phyloP scores from a whole-genome alignment of 1,284 basidiomycete species.

The Chalciporus sp. region DNA sequence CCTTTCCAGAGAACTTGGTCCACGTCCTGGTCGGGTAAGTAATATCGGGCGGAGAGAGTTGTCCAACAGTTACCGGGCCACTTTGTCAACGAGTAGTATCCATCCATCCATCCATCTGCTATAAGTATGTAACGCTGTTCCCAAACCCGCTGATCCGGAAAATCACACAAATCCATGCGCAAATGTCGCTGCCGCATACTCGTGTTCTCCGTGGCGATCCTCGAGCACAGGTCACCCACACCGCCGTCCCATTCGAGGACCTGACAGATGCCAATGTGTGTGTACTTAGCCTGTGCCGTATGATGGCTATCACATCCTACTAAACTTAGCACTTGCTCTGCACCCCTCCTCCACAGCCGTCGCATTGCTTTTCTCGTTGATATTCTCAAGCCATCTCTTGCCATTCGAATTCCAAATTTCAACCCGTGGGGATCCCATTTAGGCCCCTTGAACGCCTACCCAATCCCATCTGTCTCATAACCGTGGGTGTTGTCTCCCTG shows the following conservation, averaged over 20 bases:
- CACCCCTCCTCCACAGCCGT: neutral
- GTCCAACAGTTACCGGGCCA: too few species aligned
- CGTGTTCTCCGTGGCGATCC: neutral
- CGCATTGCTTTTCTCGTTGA: constrained; percentile 2
- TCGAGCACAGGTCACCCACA: neutral
- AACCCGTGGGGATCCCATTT: neutral
- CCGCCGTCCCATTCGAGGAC: neutral
- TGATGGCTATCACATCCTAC: neutral
- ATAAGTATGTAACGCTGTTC: too few species aligned
- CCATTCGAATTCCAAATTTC: neutral
- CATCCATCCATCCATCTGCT: too few species aligned
- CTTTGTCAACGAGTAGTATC: too few species aligned
- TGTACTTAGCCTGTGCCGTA: neutral
- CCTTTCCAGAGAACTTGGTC: too few species aligned
- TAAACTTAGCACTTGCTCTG: neutral
- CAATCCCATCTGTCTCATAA: constrained; percentile 2
- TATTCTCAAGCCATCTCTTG: neutral
- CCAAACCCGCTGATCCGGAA: neutral
- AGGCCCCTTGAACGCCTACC: neutral
- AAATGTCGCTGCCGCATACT: neutral
- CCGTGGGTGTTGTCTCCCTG: neutral
- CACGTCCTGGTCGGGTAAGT: too few species aligned
- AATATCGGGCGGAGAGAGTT: too few species aligned
- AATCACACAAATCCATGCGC: neutral
- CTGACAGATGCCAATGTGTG: neutral